Evolutionary conservation across 768 basidiomycete genomes (phyloP), one percentile per base, ranked within the genome.

Genomic region (Tylopilus balloui): DNA sequence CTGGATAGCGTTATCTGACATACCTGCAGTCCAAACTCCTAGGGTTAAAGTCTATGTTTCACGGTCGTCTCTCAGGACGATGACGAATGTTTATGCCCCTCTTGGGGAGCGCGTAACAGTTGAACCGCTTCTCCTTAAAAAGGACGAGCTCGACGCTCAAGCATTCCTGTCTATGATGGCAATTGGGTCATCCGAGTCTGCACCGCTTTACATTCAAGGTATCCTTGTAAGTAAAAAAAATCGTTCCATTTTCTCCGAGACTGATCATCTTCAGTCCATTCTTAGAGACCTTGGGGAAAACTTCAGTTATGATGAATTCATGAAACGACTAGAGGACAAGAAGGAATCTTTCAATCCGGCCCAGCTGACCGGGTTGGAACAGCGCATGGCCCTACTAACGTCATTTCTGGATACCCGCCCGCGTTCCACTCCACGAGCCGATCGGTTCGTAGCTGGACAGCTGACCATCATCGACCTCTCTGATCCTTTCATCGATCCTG

Each of bases 141-240:
- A 80, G 51, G 67, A 73, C 5, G 86, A 88, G 48, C 71, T 87
- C 0, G 86, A 87, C 60, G 81, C 83, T 1, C 67, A 80, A 15
- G 82, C 85, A 1, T 81, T 88, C 49, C 55, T 87, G 27, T 83
- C 83, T 0, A 82, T 88, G 80, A 88, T 88, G 86, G 80, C 84
- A 0, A 71, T 86, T 1, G 79, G 75, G 0, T 77, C 78, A 0
- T 78, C 80, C 0, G 81, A 84, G 1, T 69, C 73, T 0, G 78
- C 83, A 0, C 86, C 86, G 0, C 61, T 88, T 1, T 88, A 88
- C 61, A 78, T 88, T 59, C 86, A 88, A 45, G 75, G 79, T 0
- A 65, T 88, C 21, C 56, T 88, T 54, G 86, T 86, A 55, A 57
- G 78, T 59, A 15, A n/a, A 14, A n/a, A 41, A 17, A 42, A 27